Evolutionary conservation across 345 rosid species (phyloP), one percentile per base, ranked within the genome.

Genomic region (Boechera stricta): DNA sequence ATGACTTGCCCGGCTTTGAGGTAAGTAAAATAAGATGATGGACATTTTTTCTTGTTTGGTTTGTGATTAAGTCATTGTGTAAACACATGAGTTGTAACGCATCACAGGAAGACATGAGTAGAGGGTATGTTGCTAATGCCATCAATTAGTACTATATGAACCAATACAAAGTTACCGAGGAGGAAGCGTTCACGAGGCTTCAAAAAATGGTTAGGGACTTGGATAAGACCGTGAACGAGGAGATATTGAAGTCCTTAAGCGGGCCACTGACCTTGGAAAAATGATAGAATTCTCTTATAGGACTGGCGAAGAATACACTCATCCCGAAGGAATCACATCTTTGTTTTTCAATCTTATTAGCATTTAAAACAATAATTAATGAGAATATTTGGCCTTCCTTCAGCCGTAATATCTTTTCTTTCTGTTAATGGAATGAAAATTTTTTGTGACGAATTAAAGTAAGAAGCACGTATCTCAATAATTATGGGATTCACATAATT

Each of bases 1-100:
- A 70, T n/a, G 65, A 70, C 42, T 8, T 71, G 18, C 4, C 66
- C 4, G 57, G 75, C 31, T 59, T 29, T 28, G 38, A 71, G 66
- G 75, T 71, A 55, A 44, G 24, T 21, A 21, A 21, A 21, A 21
- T 21, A 21, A 21, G 1, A 12, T 54, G 2, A 48, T 48, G 35
- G 35, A 32, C 35, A 32, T 5, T 32, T 32, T 5, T 4, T 7
- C 26, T 48, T 3, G 26, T 48, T 48, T 45, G 2, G 18, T 45
- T 45, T 1, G 16, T 45, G 16, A 13, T 32, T 6, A 32, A 32
- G 35, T 0, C 35, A 32, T 32, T 32, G 35, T 32, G 35, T 32
- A 4, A 32, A 32, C 35, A 32, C 4, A 32, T 32, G 35, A 32
- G 35, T 32, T 32, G 35, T 32, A 32, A 32, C 5, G 35, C 5